Base-by-base conservation (phyloP, 2,329 filamentous ascomycete genomes). In the Hypoxylon sp. region DNA sequence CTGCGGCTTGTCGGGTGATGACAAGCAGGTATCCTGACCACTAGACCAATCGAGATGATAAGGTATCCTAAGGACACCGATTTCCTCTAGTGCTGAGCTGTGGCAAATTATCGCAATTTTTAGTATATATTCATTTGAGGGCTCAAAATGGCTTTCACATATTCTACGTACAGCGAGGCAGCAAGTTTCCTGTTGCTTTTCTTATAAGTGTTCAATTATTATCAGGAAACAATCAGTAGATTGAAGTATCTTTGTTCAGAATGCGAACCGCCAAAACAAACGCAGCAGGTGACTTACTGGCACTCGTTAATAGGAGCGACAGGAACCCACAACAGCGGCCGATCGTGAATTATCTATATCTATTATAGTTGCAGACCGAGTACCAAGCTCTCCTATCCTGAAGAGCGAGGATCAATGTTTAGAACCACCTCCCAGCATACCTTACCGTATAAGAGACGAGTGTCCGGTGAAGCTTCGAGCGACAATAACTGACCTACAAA, bases 11-110 rank as follows among this genome's bases (percentile, higher is more conserved):
- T 42, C 22, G 31, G 31, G 4, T 5, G 14, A 54, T 69, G 69
- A 71, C 69, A 71, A 71, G 69, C 69, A 71, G 69, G 69, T 71
- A 71, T 71, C 69, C 69, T 71, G 62, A 71, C 69, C 69, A 71
- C 69, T 71, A 71, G 69, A 71, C 69, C 69, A 71, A 71, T 71
- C 69, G 69, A 71, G 69, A 71, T 56, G 25, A 25, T 51, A 6
- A 17, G 37, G 40, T 46, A 40, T 49, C 22, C 59, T 68, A 0
- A 22, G 35, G 22, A 55, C 40, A 40, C 51, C 53, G 61, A 68
- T 61, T 54, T 49, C 22, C 50, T 14, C 55, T 60, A 64, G 56
- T 65, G 61, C 22, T 50, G 31, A 20, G 14, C 7, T 20, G 22
- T 30, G 46, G 17, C 27, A 50, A 30, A 31, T 37, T 7, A 7